A percentile compares a stretch with the other conserved stretches of the same genome.
Evolutionary conservation across 139 green algal species (phyloP).

Genomic region (Chlorella sp.): DNA sequence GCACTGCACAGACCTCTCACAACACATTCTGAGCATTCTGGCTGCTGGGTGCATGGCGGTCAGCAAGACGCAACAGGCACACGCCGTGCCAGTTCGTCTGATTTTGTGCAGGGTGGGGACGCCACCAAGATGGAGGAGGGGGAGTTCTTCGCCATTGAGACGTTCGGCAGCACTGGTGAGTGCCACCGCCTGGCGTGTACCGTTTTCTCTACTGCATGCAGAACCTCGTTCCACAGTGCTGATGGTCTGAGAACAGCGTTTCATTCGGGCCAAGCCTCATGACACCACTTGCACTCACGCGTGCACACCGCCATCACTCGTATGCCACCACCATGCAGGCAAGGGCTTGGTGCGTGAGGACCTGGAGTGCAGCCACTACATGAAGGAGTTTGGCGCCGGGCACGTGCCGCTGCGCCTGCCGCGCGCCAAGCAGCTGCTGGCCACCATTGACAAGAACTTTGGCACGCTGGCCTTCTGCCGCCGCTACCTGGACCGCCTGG

Average conservation of each 20-base stretch:
- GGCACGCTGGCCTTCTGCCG: slow-evolving; percentile 97
- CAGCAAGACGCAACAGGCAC: no score
- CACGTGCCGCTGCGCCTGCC: slow-evolving; percentile 90
- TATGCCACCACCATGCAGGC: no score
- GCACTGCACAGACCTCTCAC: neutral
- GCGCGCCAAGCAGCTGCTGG: slow-evolving; percentile 88
- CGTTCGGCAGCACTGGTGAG: slow-evolving; percentile 88
- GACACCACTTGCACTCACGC: no score
- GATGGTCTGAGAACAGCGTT: no score
- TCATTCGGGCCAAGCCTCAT: no score
- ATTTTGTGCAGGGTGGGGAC: slow-evolving; percentile 81
- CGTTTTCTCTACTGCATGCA: no score
- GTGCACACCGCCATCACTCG: no score
- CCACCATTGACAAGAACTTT: slow-evolving; percentile 96
- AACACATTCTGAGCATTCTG: no score
- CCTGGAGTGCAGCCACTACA: slow-evolving; percentile 98
- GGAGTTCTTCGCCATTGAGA: slow-evolving; percentile 99
- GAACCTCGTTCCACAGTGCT: no score
- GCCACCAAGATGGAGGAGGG: slow-evolving; percentile 94
- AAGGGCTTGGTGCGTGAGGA: slow-evolving; percentile 94
- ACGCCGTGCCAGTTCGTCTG: no score
- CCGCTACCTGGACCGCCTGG: slow-evolving; percentile 88
- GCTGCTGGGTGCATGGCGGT: no score
- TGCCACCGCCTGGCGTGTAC: no score
- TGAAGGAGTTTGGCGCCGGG: slow-evolving; percentile 93